Evolutionary conservation across 805 yeast genomes (phyloP), one percentile per base, ranked within the genome.

Genomic region (Candida sanyiensis): DNA sequence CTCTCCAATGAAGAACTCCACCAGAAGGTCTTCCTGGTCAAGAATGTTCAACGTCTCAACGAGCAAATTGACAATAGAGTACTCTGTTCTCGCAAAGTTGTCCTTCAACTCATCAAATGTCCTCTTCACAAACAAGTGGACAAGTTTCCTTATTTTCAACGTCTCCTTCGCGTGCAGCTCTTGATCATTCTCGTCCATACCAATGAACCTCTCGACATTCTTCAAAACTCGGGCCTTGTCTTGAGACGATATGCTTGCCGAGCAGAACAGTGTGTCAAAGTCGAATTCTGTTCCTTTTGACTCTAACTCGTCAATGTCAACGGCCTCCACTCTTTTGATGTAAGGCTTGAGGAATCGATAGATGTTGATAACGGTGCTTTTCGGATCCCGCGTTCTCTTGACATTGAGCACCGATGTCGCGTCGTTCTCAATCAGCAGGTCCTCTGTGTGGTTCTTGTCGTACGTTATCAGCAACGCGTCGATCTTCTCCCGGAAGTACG

Each of bases 1-100:
- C 34, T 61, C 61, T 15, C 67, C 64, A 35, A 57, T 58, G 45
- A 67, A 67, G 38, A 63, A 66, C 37, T 67, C 70, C 12, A 66
- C 58, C 2, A 64, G 56, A 16, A 57, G 46, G 24, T 59, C 59
- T 39, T 62, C 63, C 43, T 69, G 66, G 38, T 62, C 61, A 27
- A 62, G 33, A 25, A 51, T 34, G 15, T 52, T 52, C 28, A 55
- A 37, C 1, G 54, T 47, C 33, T 51, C 55, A 16, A 55, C 59
- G 5, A 54, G 29, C 12, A 49, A 21, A 16, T 36, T 26, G 6
- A 52, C 57, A 17, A 48, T 42, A 1, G 52, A 39, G 28, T 51
- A 55, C 15, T 54, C 49, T 32, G 46, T 42, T 11, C 35, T 42
- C 10, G 38, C 27, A 35, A 45, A 55, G 28, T 43, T 43, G 4